Evolutionary conservation across 164 flowering plant species (phyloP), one percentile per base, ranked within the genome.

Genomic region (Vitis cinerea): DNA sequence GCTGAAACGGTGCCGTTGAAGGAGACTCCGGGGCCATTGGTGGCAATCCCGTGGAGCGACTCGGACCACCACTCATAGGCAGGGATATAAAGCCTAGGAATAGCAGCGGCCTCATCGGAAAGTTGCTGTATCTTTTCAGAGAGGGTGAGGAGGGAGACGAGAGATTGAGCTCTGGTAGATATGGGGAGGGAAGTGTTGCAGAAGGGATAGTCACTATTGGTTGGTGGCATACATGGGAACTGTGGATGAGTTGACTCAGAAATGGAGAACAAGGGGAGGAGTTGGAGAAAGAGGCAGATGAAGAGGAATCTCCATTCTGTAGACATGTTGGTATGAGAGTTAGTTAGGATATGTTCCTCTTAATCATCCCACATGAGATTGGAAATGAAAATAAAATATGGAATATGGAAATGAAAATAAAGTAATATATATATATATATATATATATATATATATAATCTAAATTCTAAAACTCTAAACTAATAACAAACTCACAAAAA

Each of bases 11-110:
- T 3, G 47, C 93, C 94, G 63, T 72, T 52, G 78, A 90, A 90
- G 72, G 85, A 77, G 67, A 92, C 81, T 15, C 97, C 97, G 3
- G 97, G 97, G 59, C 97, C 97, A 50, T 92, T 90, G 48, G 77
- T 50, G 77, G 93, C 88, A 49, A 92, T 78, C 2, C 97, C 97
- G 54, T 88, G 95, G 47, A 92, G 90, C 5, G 93, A 80, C 66
- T 92, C 97, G 0, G 94, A 90, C 97, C 97, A 92, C 97, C 97
- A 92, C 57, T 92, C 67, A 69, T 88, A 90, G 7, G 87, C 50
- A 2, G 97, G 92, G 44, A 92, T 79, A 47, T 89, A 92, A 7
- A 92, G 88, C 19, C 91, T 59, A 2, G 87, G 82, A 16, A 87
- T 68, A 16, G 75, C 74, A 10, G 90, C 75, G 71, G 83, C 88